Conservation (phyloP, 495 filamentous ascomycete genomes). For the Aspergillus affinis region DNA sequence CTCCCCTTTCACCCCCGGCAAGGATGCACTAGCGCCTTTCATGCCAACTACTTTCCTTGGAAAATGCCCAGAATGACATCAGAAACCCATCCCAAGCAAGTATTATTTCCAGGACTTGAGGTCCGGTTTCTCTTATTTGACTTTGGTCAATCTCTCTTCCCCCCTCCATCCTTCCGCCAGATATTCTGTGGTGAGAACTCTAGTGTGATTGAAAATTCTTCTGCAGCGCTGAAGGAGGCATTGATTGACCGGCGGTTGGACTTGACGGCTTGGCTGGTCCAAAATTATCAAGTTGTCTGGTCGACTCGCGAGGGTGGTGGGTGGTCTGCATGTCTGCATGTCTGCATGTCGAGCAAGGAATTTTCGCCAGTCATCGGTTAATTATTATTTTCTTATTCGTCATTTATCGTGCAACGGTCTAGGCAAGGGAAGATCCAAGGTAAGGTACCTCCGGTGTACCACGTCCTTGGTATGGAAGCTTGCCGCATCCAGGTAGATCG, state of each 20-base stretch:
- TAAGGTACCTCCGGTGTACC: neutral
- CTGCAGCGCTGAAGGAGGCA: neutral
- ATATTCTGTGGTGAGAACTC: neutral
- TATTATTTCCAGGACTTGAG: neutral
- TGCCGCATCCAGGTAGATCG: neutral
- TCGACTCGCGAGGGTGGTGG: neutral
- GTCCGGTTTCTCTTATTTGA: neutral
- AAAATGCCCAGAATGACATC: neutral
- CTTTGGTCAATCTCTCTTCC: neutral
- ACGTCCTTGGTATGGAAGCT: neutral
- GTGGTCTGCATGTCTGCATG: neutral
- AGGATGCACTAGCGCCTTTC: neutral
- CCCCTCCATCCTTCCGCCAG: neutral
- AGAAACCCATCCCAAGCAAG: neutral
- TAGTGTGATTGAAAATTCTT: neutral
- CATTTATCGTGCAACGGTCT: neutral
- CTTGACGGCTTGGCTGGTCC: constrained; percentile 1
- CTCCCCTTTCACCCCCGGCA: neutral
- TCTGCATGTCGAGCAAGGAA: constrained; percentile 4
- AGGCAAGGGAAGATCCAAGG: neutral
- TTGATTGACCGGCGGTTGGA: neutral
- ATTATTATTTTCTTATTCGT: no score
- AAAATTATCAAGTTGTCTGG: neutral
- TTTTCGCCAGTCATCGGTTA: neutral
- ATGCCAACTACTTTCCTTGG: neutral